Conservation (phyloP, 2,329 filamentous ascomycete genomes). For the Neonectria ditissima region DNA sequence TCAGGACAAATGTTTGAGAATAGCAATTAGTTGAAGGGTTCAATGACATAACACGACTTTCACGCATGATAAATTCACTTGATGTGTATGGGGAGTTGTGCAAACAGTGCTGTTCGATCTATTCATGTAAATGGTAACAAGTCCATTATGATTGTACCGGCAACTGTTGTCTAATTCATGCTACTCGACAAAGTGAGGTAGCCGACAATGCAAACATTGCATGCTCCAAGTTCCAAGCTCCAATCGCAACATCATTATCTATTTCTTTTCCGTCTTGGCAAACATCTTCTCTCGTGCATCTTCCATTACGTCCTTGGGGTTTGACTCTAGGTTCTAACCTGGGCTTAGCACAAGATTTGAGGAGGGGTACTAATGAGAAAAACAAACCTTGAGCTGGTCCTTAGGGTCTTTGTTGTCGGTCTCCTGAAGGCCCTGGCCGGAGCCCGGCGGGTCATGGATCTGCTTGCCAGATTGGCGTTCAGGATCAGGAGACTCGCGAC, state of each 20-base stretch:
- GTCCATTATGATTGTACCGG: too few species aligned
- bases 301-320: constrained; percentile 74
- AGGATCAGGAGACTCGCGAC: constrained; percentile 83
- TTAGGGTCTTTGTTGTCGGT: constrained; percentile 58
- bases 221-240: neutral
- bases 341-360: constrained; percentile 11
- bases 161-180: neutral
- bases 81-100: too few species aligned
- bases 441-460: constrained; percentile 67
- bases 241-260: neutral
- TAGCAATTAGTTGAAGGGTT: constrained; percentile 1
- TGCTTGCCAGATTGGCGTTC: constrained; percentile 75
- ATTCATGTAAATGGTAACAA: too few species aligned
- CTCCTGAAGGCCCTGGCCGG: constrained; percentile 68
- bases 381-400: constrained; percentile 62
- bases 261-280: constrained; percentile 56
- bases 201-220: neutral
- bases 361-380: neutral
- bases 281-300: constrained; percentile 72
- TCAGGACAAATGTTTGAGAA: constrained; percentile 8
- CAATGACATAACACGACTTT: constrained; percentile 42
- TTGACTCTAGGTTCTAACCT: constrained; percentile 66
- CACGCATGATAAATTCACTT: too few species aligned
- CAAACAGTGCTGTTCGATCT: too few species aligned
- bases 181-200: neutral